Conservation (phyloP, 129 eudicot species). For the Pseudognaphalium luteoalbum region DNA sequence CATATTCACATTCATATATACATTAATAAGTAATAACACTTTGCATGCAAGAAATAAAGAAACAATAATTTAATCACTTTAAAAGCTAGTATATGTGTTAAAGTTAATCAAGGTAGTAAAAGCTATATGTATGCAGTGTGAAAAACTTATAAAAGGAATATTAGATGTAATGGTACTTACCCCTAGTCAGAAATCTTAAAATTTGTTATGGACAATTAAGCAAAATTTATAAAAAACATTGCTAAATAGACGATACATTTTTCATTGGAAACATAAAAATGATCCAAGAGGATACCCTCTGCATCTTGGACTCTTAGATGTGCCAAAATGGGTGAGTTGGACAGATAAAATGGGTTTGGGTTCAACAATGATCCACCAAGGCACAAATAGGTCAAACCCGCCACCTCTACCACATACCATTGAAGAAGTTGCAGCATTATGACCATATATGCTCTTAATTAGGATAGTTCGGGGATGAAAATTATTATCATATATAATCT, state of each 20-base stretch:
- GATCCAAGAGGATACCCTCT: not conserved
- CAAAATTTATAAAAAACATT: not conserved
- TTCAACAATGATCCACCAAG: not conserved
- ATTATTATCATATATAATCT: not conserved
- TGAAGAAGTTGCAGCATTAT: not conserved
- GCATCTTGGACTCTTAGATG: not conserved
- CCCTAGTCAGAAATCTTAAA: not conserved
- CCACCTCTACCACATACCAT: not conserved
- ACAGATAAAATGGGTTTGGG: not conserved
- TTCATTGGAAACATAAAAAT: not conserved
- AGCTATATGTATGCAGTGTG: too few relatives aligned
- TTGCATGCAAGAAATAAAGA: not conserved
- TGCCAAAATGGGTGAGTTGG: not conserved
- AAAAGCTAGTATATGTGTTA: not conserved
- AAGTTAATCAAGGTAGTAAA: not conserved
- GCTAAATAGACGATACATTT: not conserved
- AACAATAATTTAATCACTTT: not conserved
- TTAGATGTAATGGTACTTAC: too few relatives aligned
- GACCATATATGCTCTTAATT: not conserved
- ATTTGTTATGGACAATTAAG: not conserved
- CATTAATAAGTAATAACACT: not conserved
- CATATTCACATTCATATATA: not conserved
- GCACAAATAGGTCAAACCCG: not conserved
- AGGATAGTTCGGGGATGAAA: not conserved
- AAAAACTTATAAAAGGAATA: too few relatives aligned